Base-by-base conservation (phyloP, 75 land plant genomes). In the Pinus taeda region DNA sequence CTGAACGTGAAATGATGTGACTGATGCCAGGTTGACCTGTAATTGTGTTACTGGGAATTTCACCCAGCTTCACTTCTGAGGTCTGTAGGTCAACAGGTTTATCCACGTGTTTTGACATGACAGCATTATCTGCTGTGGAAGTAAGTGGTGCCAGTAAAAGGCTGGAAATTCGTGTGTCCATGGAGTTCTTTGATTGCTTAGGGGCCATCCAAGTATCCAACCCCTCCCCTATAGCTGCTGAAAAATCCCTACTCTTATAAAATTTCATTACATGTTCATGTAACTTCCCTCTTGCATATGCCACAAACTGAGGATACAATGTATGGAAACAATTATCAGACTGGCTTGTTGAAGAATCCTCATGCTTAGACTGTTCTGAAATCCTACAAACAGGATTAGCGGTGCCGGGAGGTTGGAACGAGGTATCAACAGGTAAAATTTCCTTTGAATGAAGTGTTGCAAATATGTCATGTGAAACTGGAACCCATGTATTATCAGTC, bases 251-350 rank as follows among this genome's bases (percentile, higher is more conserved):
- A 42, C 94, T 92, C 80, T 74, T 92, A 76, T 83, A 97, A 3
- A 89, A 86, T 77, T 88, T 97, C 98, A 97, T 97, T 15, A 97
- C 98, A 57, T 90, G 86, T 78, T 97, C 98, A 87, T 97, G 99
- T 18, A 97, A 84, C 85, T 88, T 92, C 30, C 95, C 97, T 59
- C 90, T 80, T 39, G 87, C 86, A 79, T 88, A 97, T 58, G 93
- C 97, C 75, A 94, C 81, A 77, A 91, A 96, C 65, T 93, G 94
- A 7, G 92, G 94, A 83, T 90, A 81, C 36, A 79, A 71, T 4
- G 36, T 62, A 55, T 88, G 83, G 60, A 90, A 88, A 24, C 69
- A 63, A 57, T 3, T 3, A 71, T 36, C 74, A 21, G 62, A 29
- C 30, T 64, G 15, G 61, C 24, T 74, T 79, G 58, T 18, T 26